phyloP scores from a whole-genome alignment of 2,329 filamentous ascomycete species.

The Dendrostoma leiphaemia region DNA sequence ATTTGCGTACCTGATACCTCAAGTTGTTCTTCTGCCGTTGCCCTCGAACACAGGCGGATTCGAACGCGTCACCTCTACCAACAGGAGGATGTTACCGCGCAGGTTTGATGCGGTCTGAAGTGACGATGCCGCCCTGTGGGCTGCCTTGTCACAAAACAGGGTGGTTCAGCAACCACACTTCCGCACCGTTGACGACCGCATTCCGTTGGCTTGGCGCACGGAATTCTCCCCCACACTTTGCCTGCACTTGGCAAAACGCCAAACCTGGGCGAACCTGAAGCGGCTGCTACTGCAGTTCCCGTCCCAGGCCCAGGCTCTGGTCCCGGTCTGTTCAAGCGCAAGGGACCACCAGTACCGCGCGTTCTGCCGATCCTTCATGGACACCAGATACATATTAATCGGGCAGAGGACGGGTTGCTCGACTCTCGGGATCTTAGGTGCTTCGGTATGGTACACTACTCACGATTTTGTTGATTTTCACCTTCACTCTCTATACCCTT shows the following conservation, averaged over 20 bases:
- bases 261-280: not conserved
- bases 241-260: not conserved
- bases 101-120: too few species aligned
- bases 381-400: slow-evolving; percentile 1
- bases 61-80: not conserved
- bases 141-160: slow-evolving; percentile 3
- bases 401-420: not conserved
- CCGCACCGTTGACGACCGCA: not conserved
- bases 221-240: not conserved
- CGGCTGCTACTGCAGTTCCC: slow-evolving; percentile 5
- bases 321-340: not conserved
- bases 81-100: not conserved
- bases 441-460: not conserved
- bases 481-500: slow-evolving; percentile 13
- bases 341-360: not conserved
- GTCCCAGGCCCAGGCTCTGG: slow-evolving; percentile 9
- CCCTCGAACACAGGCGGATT: too few species aligned
- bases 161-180: not conserved
- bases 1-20: too few species aligned
- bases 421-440: not conserved
- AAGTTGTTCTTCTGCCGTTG: too few species aligned
- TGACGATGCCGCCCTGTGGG: not conserved
- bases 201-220: not conserved
- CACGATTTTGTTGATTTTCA: slow-evolving; percentile 7
- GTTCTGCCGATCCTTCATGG: not conserved